Evolutionary conservation across 805 yeast species (phyloP).

Genomic region (Naumovozyma baii): DNA sequence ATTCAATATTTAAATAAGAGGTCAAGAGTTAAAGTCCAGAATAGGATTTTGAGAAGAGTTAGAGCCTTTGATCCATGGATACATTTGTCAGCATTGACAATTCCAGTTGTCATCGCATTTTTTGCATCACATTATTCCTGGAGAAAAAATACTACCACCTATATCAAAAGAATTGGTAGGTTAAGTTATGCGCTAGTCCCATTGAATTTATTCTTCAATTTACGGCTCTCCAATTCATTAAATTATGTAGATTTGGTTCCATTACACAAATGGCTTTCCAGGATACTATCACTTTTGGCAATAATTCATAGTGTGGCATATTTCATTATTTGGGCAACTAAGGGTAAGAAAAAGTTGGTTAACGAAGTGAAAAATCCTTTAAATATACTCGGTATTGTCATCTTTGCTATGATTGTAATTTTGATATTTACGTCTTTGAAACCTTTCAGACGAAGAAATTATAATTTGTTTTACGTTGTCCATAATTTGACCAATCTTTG

Average conservation of each 20-base stretch:
- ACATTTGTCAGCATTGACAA: slow-evolving; percentile 30
- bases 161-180: slow-evolving; percentile 52
- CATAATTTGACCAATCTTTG: slow-evolving; percentile 46
- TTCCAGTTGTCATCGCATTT: slow-evolving; percentile 31
- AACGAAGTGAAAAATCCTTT: slow-evolving; percentile 20
- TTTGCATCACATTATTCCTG: slow-evolving; percentile 24
- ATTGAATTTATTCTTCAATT: slow-evolving; percentile 43
- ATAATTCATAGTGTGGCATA: slow-evolving; percentile 47
- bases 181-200: slow-evolving; percentile 50
- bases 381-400: slow-evolving; percentile 47
- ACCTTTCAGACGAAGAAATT: slow-evolving; percentile 40
- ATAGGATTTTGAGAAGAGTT: slow-evolving; percentile 26
- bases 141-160: slow-evolving; percentile 17
- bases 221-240: slow-evolving; percentile 32
- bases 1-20: slow-evolving; percentile 29
- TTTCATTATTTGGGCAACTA: slow-evolving; percentile 38
- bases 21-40: slow-evolving; percentile 32
- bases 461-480: slow-evolving; percentile 43
- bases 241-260: slow-evolving; percentile 44
- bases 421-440: slow-evolving; percentile 40
- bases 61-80: slow-evolving; percentile 28
- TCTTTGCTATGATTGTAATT: slow-evolving; percentile 29
- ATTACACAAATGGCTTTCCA: slow-evolving; percentile 64
- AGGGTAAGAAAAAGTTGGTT: slow-evolving; percentile 20
- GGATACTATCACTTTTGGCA: slow-evolving; percentile 40